Evolutionary conservation across 1,284 basidiomycete genomes (phyloP), one percentile per base, ranked within the genome.

Genomic region (Anthracocystis panici-leucophaei): DNA sequence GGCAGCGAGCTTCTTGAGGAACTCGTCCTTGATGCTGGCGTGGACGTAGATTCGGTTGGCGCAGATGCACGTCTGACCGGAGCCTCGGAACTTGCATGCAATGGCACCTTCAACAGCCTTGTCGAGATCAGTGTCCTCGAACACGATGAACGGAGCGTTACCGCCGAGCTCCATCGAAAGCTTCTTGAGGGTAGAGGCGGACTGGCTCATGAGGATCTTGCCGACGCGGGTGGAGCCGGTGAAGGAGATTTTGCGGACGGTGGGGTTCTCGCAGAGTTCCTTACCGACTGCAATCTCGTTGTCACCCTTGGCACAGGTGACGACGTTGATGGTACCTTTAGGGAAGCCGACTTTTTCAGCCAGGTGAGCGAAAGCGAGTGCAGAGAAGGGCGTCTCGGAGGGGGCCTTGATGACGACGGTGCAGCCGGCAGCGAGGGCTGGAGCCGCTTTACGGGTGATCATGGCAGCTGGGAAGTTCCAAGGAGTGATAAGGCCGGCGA

Each of bases 391-490:
- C 0, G 97, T 95, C 87, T 99, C 96, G 1, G 95, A 90, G 2
- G 97, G 92, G 3, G 95, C 95, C 85, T 99, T 99, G 86, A 98
- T 91, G 59, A 99, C 95, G 1, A 91, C 89, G 0, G 96, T 98
- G 86, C 97, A 99, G 25, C 97, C 97, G 18, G 95, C 95, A 10
- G 95, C 87, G 18, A 99, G 90, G 16, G 94, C 94, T 29, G 94
- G 91, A 18, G 90, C 93, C 14, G 95, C 87, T 85, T 96, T 96
- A 21, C 94, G 91, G 0, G 92, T 93, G 51, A 94, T 92, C 83
- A 84, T 83, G 49, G 80, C 83, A n/a, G 81, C 78, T 2, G 83
- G 83, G 62, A 84, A 84, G 70, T 82, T 80, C 80, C 80, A 82
- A 8, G 82, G 83, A 7, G 80, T 85, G 79, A 88, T 87, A 57